phyloP scores from a whole-genome alignment of 176 grass and related monocot species.

The Carex littledalei region DNA sequence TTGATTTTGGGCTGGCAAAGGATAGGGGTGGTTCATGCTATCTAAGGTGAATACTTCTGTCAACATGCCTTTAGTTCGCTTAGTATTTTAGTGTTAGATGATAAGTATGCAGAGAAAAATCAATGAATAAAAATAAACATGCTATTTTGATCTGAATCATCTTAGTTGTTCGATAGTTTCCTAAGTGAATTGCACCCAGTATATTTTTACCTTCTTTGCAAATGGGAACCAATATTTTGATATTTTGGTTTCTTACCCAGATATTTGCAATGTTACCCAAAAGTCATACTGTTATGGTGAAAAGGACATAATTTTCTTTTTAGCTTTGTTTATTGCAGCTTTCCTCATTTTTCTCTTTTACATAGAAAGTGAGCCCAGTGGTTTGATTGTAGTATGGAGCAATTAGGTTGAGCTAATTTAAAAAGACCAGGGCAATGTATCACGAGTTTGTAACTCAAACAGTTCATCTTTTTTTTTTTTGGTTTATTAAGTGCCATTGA shows the following conservation, averaged over 20 bases:
- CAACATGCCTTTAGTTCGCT: not conserved
- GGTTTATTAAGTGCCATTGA: not conserved
- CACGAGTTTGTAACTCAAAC: not conserved
- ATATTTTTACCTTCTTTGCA: not conserved
- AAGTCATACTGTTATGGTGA: not conserved
- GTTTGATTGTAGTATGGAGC: not conserved
- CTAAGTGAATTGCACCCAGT: not conserved
- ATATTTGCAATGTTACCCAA: conserved; percentile 1
- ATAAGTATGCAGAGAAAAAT: not conserved
- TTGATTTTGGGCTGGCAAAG: conserved; percentile 96
- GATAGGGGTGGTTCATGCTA: conserved; percentile 89
- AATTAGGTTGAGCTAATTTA: conserved; percentile 1
- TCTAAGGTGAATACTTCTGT: conserved; percentile 52
- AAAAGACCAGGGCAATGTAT: not conserved
- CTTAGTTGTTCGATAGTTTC: not conserved
- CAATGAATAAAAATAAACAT: not conserved
- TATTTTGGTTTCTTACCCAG: not conserved
- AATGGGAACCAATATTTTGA: not conserved
- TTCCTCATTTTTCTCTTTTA: not conserved
- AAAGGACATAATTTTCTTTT: not conserved
- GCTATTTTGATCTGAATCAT: not conserved
- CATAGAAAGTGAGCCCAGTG: not conserved
- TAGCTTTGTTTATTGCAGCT: not conserved
- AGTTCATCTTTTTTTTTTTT: not conserved
- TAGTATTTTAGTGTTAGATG: conserved; percentile 12